These are phyloP conservation scores for Termitomyces sp. DNA, from an alignment of 768 basidiomycete genomes.

Conservation along the genomic window DNA sequence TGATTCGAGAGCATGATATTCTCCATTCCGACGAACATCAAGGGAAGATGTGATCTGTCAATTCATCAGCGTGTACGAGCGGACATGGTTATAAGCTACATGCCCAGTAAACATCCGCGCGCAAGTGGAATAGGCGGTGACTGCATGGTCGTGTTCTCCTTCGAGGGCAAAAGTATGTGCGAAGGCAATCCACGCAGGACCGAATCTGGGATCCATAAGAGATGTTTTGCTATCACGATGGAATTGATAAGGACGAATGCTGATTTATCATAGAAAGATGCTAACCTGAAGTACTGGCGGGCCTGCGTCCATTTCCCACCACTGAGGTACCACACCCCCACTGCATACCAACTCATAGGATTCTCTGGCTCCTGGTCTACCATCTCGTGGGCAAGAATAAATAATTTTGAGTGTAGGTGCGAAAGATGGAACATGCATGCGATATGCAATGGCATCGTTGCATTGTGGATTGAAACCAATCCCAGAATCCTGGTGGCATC, in stretches of 20 bases:
- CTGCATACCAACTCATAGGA: constrained; percentile 96
- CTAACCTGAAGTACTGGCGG: constrained; percentile 88
- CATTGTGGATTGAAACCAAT: constrained; percentile 78
- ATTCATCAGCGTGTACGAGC: background rate
- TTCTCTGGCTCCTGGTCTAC: constrained; percentile 93
- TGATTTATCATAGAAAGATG: background rate
- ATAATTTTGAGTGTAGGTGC: constrained; percentile 87
- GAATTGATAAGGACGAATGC: background rate
- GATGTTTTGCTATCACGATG: constrained; percentile 74
- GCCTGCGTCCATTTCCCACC: constrained; percentile 87
- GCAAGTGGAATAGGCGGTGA: constrained; percentile 97
- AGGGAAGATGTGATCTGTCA: constrained; percentile 87
- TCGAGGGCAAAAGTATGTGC: constrained; percentile 96
- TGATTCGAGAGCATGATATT: constrained; percentile 87
- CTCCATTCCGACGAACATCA: constrained; percentile 98
- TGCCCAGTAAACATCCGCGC: constrained; percentile 94
- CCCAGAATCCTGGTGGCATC: constrained; percentile 63
- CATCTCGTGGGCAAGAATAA: constrained; percentile 94
- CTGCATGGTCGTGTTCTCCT: constrained; percentile 97
- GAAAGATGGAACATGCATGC: constrained; percentile 97
- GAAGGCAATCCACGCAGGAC: constrained; percentile 96
- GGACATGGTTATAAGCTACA: constrained; percentile 21
- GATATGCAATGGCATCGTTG: constrained; percentile 90
- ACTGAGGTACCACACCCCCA: constrained; percentile 93
- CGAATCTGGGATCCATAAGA: constrained; percentile 93